A percentile compares a stretch with the other conserved stretches of the same genome.
phyloP scores from a whole-genome alignment of 148 eudicot genomes.

The Rhododendron henanense region DNA sequence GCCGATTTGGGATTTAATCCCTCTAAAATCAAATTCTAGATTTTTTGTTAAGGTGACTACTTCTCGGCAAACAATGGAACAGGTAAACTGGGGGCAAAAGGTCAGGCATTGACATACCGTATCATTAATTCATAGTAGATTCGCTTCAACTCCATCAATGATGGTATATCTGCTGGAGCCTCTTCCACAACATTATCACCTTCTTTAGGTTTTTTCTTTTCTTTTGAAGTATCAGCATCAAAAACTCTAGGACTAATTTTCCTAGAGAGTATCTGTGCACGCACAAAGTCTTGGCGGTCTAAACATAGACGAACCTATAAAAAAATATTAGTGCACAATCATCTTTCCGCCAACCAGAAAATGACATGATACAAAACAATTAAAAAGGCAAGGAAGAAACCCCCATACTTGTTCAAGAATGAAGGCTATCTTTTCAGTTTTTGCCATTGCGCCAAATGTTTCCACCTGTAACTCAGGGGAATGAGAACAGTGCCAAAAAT shows the following conservation, averaged over 20 bases:
- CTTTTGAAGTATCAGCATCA: conserved; percentile 74
- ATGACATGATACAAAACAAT: neutral
- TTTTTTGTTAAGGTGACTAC: neutral
- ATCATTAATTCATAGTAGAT: conserved; percentile 80
- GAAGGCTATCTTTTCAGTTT: conserved; percentile 92
- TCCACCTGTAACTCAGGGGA: conserved; percentile 57
- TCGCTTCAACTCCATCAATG: conserved; percentile 64
- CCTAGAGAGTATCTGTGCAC: conserved; percentile 93
- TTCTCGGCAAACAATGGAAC: neutral
- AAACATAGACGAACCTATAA: conserved; percentile 83
- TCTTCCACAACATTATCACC: conserved; percentile 75
- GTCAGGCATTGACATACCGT: conserved; percentile 35
- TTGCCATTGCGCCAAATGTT: conserved; percentile 97
- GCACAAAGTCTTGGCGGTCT: conserved; percentile 83
- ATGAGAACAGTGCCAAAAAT: conserved; percentile 1
- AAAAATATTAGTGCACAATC: conserved; percentile 5
- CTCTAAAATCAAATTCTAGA: neutral
- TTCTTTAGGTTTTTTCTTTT: conserved; percentile 84
- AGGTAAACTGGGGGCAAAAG: neutral
- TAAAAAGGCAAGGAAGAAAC: neutral
- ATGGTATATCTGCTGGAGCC: conserved; percentile 77
- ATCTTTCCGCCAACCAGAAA: neutral
- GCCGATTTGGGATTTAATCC: neutral
- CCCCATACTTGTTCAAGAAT: conserved; percentile 88
- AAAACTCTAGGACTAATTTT: conserved; percentile 89